These are phyloP conservation scores for Grosmannia serpens DNA, from an alignment of 2,329 filamentous ascomycete genomes.

Conservation along the genomic window DNA sequence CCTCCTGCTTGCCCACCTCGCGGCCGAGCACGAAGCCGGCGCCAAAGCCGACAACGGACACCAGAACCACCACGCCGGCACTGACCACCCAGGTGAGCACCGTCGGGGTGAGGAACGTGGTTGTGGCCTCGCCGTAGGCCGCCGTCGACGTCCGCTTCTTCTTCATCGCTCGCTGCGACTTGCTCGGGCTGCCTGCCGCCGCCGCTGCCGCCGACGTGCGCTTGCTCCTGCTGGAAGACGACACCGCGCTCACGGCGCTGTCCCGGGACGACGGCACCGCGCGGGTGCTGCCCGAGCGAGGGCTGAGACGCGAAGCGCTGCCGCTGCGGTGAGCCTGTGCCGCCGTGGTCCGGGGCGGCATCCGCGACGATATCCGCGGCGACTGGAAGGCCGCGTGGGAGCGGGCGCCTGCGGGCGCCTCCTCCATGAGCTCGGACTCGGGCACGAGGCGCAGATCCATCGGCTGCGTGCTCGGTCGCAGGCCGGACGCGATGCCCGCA, in stretches of 20 bases:
- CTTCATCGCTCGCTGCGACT: conserved; percentile 37
- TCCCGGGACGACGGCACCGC: conserved; percentile 13
- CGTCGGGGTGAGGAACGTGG: conserved; percentile 41
- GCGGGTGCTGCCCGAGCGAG: conserved; percentile 1
- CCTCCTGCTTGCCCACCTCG: conserved; percentile 53
- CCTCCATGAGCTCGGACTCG: conserved; percentile 45
- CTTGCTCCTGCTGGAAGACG: conserved; percentile 21
- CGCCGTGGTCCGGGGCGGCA: neutral
- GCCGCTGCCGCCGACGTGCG: conserved; percentile 28
- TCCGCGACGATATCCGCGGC: neutral
- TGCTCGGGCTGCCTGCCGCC: conserved; percentile 14
- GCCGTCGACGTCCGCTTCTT: conserved; percentile 40
- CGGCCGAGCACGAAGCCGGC: conserved; percentile 52
- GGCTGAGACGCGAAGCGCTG: neutral
- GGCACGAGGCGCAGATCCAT: conserved; percentile 48
- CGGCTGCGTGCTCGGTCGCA: conserved; percentile 38
- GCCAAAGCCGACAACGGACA: conserved; percentile 57
- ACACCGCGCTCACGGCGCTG: conserved; percentile 5
- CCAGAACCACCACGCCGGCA: conserved; percentile 55
- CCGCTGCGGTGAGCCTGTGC: neutral
- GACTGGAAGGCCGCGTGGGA: conserved; percentile 13
- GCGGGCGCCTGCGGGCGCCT: conserved; percentile 9
- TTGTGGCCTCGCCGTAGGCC: conserved; percentile 18
- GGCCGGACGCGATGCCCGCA: conserved; percentile 22
- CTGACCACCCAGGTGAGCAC: conserved; percentile 54